Base-by-base conservation (phyloP, 352 stramenopile genomes). In the Globisporangium cederbergense region DNA sequence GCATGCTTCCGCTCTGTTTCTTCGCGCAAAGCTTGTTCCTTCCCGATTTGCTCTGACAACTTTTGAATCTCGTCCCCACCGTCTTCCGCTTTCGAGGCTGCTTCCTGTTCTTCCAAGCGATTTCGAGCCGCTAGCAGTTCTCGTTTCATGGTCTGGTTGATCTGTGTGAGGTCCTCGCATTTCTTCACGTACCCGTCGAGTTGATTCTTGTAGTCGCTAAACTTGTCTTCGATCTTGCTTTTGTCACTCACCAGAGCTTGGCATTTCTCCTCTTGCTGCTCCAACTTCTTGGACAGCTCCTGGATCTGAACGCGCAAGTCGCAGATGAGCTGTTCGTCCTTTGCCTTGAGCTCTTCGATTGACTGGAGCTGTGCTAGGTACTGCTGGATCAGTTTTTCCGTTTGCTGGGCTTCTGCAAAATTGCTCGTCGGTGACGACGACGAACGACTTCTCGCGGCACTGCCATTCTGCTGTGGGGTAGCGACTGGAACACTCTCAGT, bases 81-180 rank as follows among this genome's bases (percentile, higher is more conserved):
- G 1, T 50, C 54, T 45, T 70, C 65, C 14, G 53, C 50, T 40
- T 18, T 56, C 32, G 47, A 4, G 14, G 13, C 25, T 53, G 18
- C 43, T 10, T 64, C 47, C 6, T 70, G 28, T 18, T 57, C 20
- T 59, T 73, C 67, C 16, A 68, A 28, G 4, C 58, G 42, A 58
- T 66, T 69, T 32, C 62, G 46, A 16, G 64, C 49, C 30, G 63
- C 32, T 13, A 67, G 53, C 8, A 85, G n/a, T 38, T 83, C 75
- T 50, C 65, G 70, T 43, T 77, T 76, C 22, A 84, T 50, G 7
- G 51, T 72, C 45, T 74, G 38, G 46, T 79, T 83, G 8, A 45
- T 58, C 14, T 60, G 54, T 6, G 60, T 25, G 9, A 73, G 42
- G 20, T 77, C 59, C 1, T 81, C 67, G 25, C 61, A 66, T 56